Evolutionary conservation across 441 rosid species (phyloP), one percentile per base, ranked within the genome.

Genomic region (Corymbia calophylla): DNA sequence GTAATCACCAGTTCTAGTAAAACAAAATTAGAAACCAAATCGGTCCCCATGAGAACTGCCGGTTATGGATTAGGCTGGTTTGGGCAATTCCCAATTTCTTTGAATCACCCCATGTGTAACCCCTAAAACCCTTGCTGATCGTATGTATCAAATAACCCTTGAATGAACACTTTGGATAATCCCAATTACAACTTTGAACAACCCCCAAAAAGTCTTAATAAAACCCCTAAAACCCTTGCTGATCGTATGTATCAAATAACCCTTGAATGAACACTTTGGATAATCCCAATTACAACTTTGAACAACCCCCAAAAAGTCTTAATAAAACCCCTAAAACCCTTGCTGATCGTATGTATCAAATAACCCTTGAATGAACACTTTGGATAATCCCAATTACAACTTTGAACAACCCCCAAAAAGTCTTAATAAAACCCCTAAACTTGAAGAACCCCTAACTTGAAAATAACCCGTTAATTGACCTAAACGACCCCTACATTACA

Each of bases 21-120:
- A 0, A 21, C 9, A 0, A 11, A 55, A 55, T 1, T 0, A 2
- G 2, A 2, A 55, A 55, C 1, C 1, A 0, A 55, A 55, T 0
- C 2, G 3, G 1, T 8, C 11, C 25, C 8, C 10, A 55, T 55
- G 60, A 27, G 5, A 21, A 55, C 2, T 21, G 2, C 60, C 0
- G 44, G 5, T 39, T 39, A 39, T 39, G 44, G 44, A 6, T 39
- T 39, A 6, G 44, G 44, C 44, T 39, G 6, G 44, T 39, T 5
- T 6, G 5, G 5, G 44, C 44, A 39, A 39, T 39, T 39, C 44
- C 44, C 44, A 39, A 39, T 39, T 39, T 39, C 6, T 23, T 27
- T 29, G 23, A 56, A 27, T 23, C 62, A 56, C 13, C 13, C 60
- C 62, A 55, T 56, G 60, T 1, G 10, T 4, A 56, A 56, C 13